Evolutionary conservation across 2,329 filamentous ascomycete genomes (phyloP).

Genomic region (Ceratocystis variospora): DNA sequence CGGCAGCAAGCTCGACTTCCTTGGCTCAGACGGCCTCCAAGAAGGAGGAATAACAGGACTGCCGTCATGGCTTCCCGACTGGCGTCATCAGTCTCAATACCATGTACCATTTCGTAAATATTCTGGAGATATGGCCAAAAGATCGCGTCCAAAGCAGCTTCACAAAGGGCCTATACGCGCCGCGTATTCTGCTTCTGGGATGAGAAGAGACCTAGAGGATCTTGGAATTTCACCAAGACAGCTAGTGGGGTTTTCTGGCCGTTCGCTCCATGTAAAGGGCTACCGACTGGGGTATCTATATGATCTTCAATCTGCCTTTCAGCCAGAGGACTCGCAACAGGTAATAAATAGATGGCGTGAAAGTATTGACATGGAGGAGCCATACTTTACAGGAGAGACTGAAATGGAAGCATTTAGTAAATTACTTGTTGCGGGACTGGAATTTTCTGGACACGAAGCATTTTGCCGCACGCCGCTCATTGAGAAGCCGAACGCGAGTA

Average conservation of each 20-base stretch:
- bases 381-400: slow-evolving; percentile 20
- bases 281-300: slow-evolving; percentile 21
- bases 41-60: slow-evolving; percentile 21
- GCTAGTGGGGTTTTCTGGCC: slow-evolving; percentile 15
- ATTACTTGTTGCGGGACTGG: slow-evolving; percentile 19
- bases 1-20: slow-evolving; percentile 19
- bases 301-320: slow-evolving; percentile 19
- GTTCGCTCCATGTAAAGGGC: slow-evolving; percentile 19
- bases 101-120: slow-evolving; percentile 20
- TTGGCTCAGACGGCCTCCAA: slow-evolving; percentile 20
- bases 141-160: slow-evolving; percentile 7
- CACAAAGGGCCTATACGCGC: neutral
- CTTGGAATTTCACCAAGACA: slow-evolving; percentile 15
- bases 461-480: slow-evolving; percentile 15
- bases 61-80: slow-evolving; percentile 20
- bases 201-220: slow-evolving; percentile 11
- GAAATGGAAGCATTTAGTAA: slow-evolving; percentile 19
- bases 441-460: slow-evolving; percentile 14
- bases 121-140: slow-evolving; percentile 17
- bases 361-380: slow-evolving; percentile 6
- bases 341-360: slow-evolving; percentile 17
- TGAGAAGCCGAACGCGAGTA: neutral
- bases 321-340: slow-evolving; percentile 15
- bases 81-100: slow-evolving; percentile 19
- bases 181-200: slow-evolving; percentile 20